Evolutionary conservation across 1,284 basidiomycete species (phyloP).

Genomic region (Pseudozyma tsukubaensis): DNA sequence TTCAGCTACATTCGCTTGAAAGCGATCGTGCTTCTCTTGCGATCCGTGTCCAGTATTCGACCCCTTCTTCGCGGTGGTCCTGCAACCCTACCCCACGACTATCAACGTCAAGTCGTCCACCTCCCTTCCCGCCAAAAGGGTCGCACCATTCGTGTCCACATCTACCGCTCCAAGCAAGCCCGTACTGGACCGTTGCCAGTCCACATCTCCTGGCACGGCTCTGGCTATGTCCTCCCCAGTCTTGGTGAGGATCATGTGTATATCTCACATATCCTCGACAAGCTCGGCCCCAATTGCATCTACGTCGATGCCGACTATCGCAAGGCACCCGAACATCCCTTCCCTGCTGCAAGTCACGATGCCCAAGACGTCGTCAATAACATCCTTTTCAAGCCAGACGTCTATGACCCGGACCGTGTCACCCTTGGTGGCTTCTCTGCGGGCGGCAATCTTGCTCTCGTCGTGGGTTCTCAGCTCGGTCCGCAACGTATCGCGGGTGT

Average conservation of each 20-base stretch:
- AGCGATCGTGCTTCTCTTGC: slow-evolving; percentile 26
- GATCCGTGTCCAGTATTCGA: slow-evolving; percentile 17
- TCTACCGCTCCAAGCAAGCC: slow-evolving; percentile 43
- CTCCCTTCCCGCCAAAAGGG: slow-evolving; percentile 50
- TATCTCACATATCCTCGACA: slow-evolving; percentile 15
- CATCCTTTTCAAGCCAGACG: slow-evolving; percentile 36
- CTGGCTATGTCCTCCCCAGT: slow-evolving; percentile 45
- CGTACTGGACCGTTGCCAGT: slow-evolving; percentile 29
- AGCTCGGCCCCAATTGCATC: slow-evolving; percentile 30
- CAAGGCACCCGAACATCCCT: slow-evolving; percentile 63
- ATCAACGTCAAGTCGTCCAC: slow-evolving; percentile 26
- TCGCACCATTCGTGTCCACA: slow-evolving; percentile 43
- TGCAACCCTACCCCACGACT: slow-evolving; percentile 20
- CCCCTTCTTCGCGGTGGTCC: slow-evolving; percentile 15
- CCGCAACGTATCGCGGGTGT: slow-evolving; percentile 49
- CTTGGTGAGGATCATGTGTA: slow-evolving; percentile 45
- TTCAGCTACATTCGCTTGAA: slow-evolving; percentile 34
- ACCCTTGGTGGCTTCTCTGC: slow-evolving; percentile 61
- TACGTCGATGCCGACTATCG: slow-evolving; percentile 63
- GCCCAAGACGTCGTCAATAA: slow-evolving; percentile 47
- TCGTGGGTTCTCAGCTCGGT: slow-evolving; percentile 35
- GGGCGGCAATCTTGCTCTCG: slow-evolving; percentile 60
- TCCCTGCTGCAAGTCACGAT: slow-evolving; percentile 54
- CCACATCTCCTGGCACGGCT: slow-evolving; percentile 45
- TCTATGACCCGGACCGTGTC: slow-evolving; percentile 44